phyloP scores from a whole-genome alignment of 2,329 filamentous ascomycete genomes.

The Ambrosiella xylebori region DNA sequence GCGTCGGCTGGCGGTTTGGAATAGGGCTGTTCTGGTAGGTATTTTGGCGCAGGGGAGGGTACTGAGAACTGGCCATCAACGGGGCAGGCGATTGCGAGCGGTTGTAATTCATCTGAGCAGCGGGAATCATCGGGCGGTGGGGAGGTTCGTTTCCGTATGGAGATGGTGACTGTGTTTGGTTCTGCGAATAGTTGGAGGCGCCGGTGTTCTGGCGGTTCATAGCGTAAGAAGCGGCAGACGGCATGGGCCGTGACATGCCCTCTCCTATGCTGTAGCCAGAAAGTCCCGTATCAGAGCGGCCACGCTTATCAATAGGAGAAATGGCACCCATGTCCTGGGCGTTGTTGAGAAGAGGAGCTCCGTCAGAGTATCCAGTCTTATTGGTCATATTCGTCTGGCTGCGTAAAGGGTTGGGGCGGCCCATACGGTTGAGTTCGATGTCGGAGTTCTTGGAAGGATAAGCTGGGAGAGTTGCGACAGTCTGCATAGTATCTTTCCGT shows the following conservation, averaged over 20 bases:
- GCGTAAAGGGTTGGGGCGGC: constrained; percentile 30
- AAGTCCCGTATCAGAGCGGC: not conserved
- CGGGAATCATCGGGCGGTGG: constrained; percentile 5
- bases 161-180: constrained; percentile 5
- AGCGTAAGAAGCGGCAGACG: not conserved
- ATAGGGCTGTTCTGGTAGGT: constrained; percentile 5
- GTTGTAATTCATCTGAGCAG: constrained; percentile 33
- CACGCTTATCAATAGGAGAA: not conserved
- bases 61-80: constrained; percentile 18
- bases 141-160: constrained; percentile 5
- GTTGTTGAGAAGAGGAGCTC: constrained; percentile 42
- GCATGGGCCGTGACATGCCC: constrained; percentile 1
- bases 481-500: constrained; percentile 34
- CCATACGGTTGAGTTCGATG: constrained; percentile 34
- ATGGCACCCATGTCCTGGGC: constrained; percentile 27
- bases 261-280: constrained; percentile 2
- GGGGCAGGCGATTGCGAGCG: constrained; percentile 23
- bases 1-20: constrained; percentile 4
- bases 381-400: constrained; percentile 28
- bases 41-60: constrained; percentile 8
- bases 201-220: constrained; percentile 5
- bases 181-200: not conserved
- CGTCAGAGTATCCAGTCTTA: constrained; percentile 42
- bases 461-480: constrained; percentile 38
- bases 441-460: constrained; percentile 44